phyloP scores from a whole-genome alignment of 2,329 filamentous ascomycete species.

The Claviceps spartinae region DNA sequence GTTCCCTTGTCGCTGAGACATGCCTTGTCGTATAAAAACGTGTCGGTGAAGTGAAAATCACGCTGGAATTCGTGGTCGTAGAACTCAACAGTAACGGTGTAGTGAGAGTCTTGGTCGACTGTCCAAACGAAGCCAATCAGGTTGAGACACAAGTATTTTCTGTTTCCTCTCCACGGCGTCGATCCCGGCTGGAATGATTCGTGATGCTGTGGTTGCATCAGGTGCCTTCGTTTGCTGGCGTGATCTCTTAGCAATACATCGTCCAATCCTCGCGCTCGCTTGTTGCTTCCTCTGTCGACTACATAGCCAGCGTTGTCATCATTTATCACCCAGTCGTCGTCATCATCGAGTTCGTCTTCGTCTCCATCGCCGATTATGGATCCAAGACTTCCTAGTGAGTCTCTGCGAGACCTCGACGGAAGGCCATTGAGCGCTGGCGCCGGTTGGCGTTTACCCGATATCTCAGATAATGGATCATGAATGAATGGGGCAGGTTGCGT shows the following conservation, averaged over 20 bases:
- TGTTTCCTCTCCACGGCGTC: conserved; percentile 89
- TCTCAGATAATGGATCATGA: conserved; percentile 62
- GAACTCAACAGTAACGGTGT: conserved; percentile 94
- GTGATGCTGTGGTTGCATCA: conserved; percentile 54
- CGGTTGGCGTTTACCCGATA: conserved; percentile 46
- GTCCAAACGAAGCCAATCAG: conserved; percentile 94
- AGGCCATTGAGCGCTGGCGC: conserved; percentile 37
- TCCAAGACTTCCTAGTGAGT: conserved; percentile 65
- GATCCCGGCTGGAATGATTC: conserved; percentile 84
- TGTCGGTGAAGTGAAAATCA: conserved; percentile 96
- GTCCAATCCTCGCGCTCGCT: conserved; percentile 36
- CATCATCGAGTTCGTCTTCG: conserved; percentile 40
- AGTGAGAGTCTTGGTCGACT: conserved; percentile 81
- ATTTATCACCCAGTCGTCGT: conserved; percentile 80
- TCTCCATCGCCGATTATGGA: conserved; percentile 57
- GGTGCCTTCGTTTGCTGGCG: conserved; percentile 34
- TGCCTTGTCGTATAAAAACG: conserved; percentile 90
- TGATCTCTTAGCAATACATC: conserved; percentile 32
- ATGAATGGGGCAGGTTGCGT: conserved; percentile 73
- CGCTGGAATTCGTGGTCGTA: conserved; percentile 87
- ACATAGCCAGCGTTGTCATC: conserved; percentile 90
- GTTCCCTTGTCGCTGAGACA: conserved; percentile 77
- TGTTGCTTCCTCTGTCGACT: conserved; percentile 38
- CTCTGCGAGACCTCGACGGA: conserved; percentile 39
- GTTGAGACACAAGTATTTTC: conserved; percentile 87